A percentile compares a stretch with the other conserved stretches of the same genome.
Conservation (phyloP, 1,284 basidiomycete species). For the Trametes pubescens region DNA sequence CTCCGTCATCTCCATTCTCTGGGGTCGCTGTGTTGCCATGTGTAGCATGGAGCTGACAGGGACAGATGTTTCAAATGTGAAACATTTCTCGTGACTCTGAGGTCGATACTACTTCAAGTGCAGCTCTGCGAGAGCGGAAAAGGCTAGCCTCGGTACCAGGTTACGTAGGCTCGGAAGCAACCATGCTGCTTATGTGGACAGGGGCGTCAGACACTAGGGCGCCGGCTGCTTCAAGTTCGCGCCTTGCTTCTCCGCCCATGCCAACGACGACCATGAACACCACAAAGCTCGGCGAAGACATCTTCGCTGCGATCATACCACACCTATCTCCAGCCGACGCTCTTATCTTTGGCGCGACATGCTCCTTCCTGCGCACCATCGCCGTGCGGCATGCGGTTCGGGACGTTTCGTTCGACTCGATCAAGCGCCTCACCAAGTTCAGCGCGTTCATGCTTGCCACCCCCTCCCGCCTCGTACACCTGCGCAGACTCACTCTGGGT, state of each 20-base stretch:
- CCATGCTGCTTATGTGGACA: too few relatives aligned
- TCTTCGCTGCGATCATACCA: slow-evolving; percentile 6
- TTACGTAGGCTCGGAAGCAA: too few relatives aligned
- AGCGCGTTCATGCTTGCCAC: slow-evolving; percentile 23
- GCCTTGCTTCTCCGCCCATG: background rate
- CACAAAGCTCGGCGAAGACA: background rate
- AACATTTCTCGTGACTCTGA: too few relatives aligned
- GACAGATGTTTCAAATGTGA: too few relatives aligned
- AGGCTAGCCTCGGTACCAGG: too few relatives aligned
- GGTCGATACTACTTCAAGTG: too few relatives aligned
- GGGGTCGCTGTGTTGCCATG: too few relatives aligned
- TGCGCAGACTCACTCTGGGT: slow-evolving; percentile 20
- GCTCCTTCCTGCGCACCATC: slow-evolving; percentile 14
- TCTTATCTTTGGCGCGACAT: slow-evolving; percentile 20
- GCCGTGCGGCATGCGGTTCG: slow-evolving; percentile 24
- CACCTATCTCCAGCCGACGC: slow-evolving; percentile 18
- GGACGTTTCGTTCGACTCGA: slow-evolving; percentile 20
- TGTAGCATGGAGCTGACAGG: too few relatives aligned
- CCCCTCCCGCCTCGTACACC: slow-evolving; percentile 2
- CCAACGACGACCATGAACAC: background rate
- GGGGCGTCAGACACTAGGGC: too few relatives aligned
- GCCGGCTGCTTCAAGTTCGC: too few relatives aligned
- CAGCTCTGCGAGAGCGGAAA: too few relatives aligned
- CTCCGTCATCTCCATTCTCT: too few relatives aligned
- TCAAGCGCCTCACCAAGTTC: slow-evolving; percentile 18